Base-by-base conservation (phyloP, 352 stramenopile genomes). In the Pythium plurisporium region DNA sequence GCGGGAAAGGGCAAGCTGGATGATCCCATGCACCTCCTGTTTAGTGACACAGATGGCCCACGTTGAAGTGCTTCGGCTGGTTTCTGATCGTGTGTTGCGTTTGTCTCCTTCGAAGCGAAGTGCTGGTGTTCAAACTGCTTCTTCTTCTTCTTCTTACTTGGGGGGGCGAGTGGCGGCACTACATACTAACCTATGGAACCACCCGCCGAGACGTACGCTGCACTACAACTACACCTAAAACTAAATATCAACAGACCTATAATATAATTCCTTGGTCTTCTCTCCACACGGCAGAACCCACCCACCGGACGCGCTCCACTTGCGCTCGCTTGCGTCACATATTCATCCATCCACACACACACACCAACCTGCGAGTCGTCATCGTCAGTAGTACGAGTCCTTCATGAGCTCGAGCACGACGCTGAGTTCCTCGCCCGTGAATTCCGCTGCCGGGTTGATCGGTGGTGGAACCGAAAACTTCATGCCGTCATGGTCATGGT, bases 321-420 rank as follows among this genome's bases (percentile, higher is more conserved):
- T n/a, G n/a, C n/a, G n/a, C n/a, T n/a, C n/a, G n/a, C n/a, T n/a
- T n/a, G n/a, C n/a, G n/a, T n/a, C n/a, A n/a, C n/a, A n/a, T 36
- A 45, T 43, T 27, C 33, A 36, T 34, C 48, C 48, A 45, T 55
- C 49, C 40, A 52, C 30, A 53, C 38, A 25, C n/a, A 43, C 27
- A 34, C 44, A 27, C 30, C 20, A 53, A 8, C 29, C 40, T 23
- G 22, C 26, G 10, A 14, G 26, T 3, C 17, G 19, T 44, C 38
- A 37, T 37, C 31, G 31, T 44, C 36, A 65, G 44, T 67, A 76
- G 68, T 75, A 89, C 46, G 79, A 78, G 44, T 88, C 79, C 60
- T 91, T 89, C 81, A 91, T 91, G 49, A 91, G 75, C 48, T 91
- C 78, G 47, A 91, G 42, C 55, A 91, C 81, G 29, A 84, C 81